Conservation (phyloP, 305 asterid genomes). For the Fraxinus baroniana region DNA sequence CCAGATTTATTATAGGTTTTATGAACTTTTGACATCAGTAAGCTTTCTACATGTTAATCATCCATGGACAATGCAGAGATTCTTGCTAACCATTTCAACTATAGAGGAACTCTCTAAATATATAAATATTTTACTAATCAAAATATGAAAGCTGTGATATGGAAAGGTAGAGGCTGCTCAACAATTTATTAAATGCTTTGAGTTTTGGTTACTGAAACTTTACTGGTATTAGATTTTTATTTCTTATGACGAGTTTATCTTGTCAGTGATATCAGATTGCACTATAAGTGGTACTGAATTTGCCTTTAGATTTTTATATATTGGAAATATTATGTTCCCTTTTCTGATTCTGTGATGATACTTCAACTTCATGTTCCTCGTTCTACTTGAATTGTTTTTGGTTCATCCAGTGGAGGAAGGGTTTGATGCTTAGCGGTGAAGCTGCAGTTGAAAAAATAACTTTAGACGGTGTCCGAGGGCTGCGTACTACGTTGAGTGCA, state of each 20-base stretch:
- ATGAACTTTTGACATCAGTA: neutral
- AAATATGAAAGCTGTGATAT: conserved; percentile 6
- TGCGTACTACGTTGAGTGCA: conserved; percentile 87
- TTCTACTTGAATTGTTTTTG: conserved; percentile 15
- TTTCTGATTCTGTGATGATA: conserved; percentile 16
- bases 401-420: conserved; percentile 84
- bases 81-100: conserved; percentile 3
- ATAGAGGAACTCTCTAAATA: conserved; percentile 1
- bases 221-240: neutral
- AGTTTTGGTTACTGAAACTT: neutral
- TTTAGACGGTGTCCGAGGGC: conserved; percentile 88
- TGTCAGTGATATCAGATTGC: conserved; percentile 9
- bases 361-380: conserved; percentile 1
- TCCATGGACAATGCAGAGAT: conserved; percentile 3
- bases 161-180: neutral
- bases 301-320: conserved; percentile 2
- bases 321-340: conserved; percentile 11
- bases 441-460: conserved; percentile 84
- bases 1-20: neutral
- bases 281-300: neutral
- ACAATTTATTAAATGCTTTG: neutral
- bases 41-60: neutral
- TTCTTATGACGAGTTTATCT: conserved; percentile 1
- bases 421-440: conserved; percentile 86
- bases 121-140: conserved; percentile 6